Percentiles rank a stretch among this genome's conserved stretches.
phyloP scores from a whole-genome alignment of 2,329 filamentous ascomycete genomes.

The Aspergillus sp. region DNA sequence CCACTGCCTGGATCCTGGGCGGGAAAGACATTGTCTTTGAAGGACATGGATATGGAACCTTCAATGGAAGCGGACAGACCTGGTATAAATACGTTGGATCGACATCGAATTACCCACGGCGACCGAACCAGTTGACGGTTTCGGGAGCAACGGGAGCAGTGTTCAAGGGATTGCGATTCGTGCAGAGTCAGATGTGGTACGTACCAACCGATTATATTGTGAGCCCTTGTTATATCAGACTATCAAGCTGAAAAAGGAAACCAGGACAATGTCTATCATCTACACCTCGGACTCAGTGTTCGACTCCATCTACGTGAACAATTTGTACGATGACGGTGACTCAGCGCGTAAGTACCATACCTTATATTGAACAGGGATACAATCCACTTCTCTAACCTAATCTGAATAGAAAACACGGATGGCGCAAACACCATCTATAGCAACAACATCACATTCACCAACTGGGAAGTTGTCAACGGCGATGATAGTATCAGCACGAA shows the following conservation, averaged over 20 bases:
- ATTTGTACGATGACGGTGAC: constrained; percentile 23
- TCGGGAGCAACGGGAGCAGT: constrained; percentile 18
- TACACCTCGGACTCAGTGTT: constrained; percentile 51
- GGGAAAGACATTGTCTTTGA: constrained; percentile 52
- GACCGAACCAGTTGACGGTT: constrained; percentile 33
- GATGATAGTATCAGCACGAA: constrained; percentile 59
- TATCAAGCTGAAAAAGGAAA: too few relatives aligned
- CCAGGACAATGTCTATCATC: constrained; percentile 54
- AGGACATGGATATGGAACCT: constrained; percentile 52
- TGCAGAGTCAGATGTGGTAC: constrained; percentile 63
- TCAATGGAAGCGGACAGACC: constrained; percentile 49
- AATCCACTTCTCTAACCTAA: neutral
- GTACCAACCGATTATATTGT: too few relatives aligned
- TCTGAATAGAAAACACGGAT: constrained; percentile 44
- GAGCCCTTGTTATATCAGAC: too few relatives aligned
- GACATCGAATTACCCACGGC: constrained; percentile 33
- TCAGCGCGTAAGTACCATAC: constrained; percentile 15
- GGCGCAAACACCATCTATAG: constrained; percentile 58
- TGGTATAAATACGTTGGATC: constrained; percentile 41
- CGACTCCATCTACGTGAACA: constrained; percentile 57
- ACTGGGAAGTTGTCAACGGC: constrained; percentile 55
- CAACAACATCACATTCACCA: constrained; percentile 53
- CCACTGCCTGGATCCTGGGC: constrained; percentile 53
- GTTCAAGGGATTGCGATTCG: constrained; percentile 24
- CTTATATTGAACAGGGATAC: too few relatives aligned